Conservation (phyloP, 257 asterid genomes). For the Nicotiana obtusifolia region DNA sequence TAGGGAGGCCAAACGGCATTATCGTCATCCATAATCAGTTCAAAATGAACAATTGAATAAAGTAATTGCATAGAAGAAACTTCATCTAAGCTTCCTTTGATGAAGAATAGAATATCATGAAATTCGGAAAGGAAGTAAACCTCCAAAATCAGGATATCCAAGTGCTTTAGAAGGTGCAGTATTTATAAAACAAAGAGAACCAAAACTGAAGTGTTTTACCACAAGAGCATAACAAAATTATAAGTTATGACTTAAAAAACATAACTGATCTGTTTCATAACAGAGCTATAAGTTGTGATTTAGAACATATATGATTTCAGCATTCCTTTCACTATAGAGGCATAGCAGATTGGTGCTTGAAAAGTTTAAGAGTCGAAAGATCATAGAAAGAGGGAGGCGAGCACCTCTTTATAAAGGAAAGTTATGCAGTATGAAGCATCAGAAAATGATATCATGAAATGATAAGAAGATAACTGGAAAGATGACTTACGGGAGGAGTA, state of each 20-base stretch:
- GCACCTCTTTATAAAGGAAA: background rate
- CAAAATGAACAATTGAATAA: too few relatives aligned
- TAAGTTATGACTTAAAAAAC: background rate
- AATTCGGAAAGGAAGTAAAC: background rate
- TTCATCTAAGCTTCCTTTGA: background rate
- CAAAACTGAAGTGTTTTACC: background rate
- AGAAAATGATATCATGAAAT: background rate
- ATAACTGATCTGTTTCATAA: background rate
- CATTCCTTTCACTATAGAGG: background rate
- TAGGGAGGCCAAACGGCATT: background rate
- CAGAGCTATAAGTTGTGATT: background rate
- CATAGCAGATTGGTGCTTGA: background rate
- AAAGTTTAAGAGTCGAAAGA: background rate
- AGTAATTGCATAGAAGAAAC: background rate
- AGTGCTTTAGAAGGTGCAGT: too few relatives aligned
- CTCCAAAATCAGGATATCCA: background rate
- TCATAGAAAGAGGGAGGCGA: background rate
- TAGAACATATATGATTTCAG: background rate
- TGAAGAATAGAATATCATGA: background rate
- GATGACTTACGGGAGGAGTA: constrained; percentile 31
- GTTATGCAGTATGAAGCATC: background rate
- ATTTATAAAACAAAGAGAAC: background rate
- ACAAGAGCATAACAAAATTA: background rate
- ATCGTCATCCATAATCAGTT: background rate
- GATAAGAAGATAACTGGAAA: background rate